Percentiles rank a stretch among this genome's conserved stretches.
phyloP scores from a whole-genome alignment of 768 basidiomycete genomes.

The Atractiella rhizophila region DNA sequence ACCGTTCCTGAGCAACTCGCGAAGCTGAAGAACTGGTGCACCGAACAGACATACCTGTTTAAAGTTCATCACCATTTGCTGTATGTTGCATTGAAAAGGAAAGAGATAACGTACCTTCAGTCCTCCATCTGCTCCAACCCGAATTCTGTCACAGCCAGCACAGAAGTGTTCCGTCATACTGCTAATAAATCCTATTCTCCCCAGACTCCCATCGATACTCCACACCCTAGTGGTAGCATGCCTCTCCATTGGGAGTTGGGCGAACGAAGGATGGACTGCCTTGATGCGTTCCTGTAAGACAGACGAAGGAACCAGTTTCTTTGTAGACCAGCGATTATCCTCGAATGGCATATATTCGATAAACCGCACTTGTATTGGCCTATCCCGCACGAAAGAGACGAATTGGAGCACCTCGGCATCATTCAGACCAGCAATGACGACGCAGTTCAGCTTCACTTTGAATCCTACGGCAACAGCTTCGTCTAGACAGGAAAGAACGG shows the following conservation, averaged over 20 bases:
- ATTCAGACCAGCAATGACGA: conserved; percentile 56
- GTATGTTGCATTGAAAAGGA: neutral
- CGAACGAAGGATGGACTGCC: conserved; percentile 28
- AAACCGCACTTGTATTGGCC: conserved; percentile 45
- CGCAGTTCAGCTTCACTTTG: conserved; percentile 59
- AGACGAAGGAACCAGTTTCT: conserved; percentile 54
- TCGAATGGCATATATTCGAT: conserved; percentile 91
- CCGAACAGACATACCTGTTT: conserved; percentile 68
- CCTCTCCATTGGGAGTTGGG: conserved; percentile 20
- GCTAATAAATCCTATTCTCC: conserved; percentile 46
- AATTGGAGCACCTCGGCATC: conserved; percentile 57
- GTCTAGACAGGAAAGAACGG: conserved; percentile 42
- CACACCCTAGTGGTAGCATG: neutral
- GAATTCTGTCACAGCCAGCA: conserved; percentile 52
- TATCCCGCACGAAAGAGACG: conserved; percentile 43
- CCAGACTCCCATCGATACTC: conserved; percentile 1
- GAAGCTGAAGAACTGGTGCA: conserved; percentile 53
- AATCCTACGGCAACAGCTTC: conserved; percentile 33
- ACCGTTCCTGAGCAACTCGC: conserved; percentile 42
- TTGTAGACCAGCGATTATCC: conserved; percentile 59
- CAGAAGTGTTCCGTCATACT: conserved; percentile 90
- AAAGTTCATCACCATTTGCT: neutral
- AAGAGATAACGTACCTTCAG: conserved; percentile 36
- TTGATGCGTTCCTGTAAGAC: conserved; percentile 34
- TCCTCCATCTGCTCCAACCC: conserved; percentile 70